Percentiles rank a stretch among this genome's conserved stretches.
Evolutionary conservation across 2,329 filamentous ascomycete genomes (phyloP).

Genomic region (Claviceps sp.): DNA sequence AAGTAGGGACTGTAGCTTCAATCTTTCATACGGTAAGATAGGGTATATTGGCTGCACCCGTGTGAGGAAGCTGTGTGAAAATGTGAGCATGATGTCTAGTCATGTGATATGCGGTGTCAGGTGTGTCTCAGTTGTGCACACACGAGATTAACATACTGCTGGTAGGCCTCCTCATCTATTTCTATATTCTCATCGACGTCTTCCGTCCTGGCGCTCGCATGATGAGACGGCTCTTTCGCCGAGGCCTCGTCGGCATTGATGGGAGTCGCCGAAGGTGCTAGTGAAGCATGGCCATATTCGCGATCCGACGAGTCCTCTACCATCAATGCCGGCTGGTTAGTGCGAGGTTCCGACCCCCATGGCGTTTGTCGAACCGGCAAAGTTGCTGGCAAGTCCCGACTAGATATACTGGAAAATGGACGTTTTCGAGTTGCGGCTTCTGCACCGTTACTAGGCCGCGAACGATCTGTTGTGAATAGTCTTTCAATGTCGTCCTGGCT

Average conservation of each 20-base stretch:
- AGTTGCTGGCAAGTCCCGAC: slow-evolving; percentile 26
- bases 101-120: not conserved
- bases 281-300: slow-evolving; percentile 25
- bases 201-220: slow-evolving; percentile 22
- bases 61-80: slow-evolving; percentile 40
- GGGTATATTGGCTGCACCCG: slow-evolving; percentile 55
- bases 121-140: not conserved
- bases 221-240: slow-evolving; percentile 20
- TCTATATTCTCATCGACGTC: slow-evolving; percentile 2
- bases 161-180: slow-evolving; percentile 31
- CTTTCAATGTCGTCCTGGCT: slow-evolving; percentile 34
- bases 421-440: slow-evolving; percentile 28
- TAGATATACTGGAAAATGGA: slow-evolving; percentile 34
- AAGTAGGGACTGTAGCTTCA: slow-evolving; percentile 41
- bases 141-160: slow-evolving; percentile 23
- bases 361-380: slow-evolving; percentile 27
- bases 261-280: slow-evolving; percentile 32
- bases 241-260: slow-evolving; percentile 25
- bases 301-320: slow-evolving; percentile 18
- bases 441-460: slow-evolving; percentile 14
- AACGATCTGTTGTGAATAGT: slow-evolving; percentile 22
- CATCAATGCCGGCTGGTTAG: slow-evolving; percentile 27
- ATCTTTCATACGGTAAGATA: slow-evolving; percentile 45
- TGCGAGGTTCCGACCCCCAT: slow-evolving; percentile 35
- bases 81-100: not conserved